Percentiles rank a stretch among this genome's conserved stretches.
phyloP scores from a whole-genome alignment of 2,329 filamentous ascomycete genomes.

The Fonsecaea pugnacius region DNA sequence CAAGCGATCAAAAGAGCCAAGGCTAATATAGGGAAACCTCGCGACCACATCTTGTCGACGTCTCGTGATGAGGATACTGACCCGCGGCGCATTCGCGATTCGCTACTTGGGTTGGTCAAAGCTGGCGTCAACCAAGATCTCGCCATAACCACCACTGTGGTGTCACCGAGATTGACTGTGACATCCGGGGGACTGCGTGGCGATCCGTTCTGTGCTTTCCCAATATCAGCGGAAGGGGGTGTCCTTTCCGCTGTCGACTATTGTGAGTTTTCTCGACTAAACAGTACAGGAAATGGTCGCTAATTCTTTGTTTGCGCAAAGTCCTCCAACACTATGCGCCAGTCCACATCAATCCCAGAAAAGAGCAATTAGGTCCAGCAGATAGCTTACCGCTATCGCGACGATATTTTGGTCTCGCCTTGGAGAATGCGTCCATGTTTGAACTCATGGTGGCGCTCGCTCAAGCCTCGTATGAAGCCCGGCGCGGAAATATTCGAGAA shows the following conservation, averaged over 20 bases:
- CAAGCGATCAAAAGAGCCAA: slow-evolving; percentile 20
- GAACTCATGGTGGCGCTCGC: slow-evolving; percentile 22
- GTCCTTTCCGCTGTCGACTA: slow-evolving; percentile 19
- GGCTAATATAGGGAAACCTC: slow-evolving; percentile 14
- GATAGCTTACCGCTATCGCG: slow-evolving; percentile 12
- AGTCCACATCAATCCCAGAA: slow-evolving; percentile 12
- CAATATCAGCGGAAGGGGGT: slow-evolving; percentile 11
- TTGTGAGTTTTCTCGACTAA: slow-evolving; percentile 4
- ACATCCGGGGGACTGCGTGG: slow-evolving; percentile 17
- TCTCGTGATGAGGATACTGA: neutral
- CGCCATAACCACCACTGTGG: neutral
- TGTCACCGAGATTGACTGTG: slow-evolving; percentile 12
- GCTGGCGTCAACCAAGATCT: neutral
- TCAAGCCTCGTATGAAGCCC: slow-evolving; percentile 3
- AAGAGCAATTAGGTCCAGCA: slow-evolving; percentile 14
- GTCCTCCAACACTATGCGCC: slow-evolving; percentile 20
- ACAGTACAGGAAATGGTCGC: neutral
- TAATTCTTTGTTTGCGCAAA: neutral
- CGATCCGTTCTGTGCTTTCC: slow-evolving; percentile 19
- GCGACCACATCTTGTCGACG: slow-evolving; percentile 1
- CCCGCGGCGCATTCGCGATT: neutral
- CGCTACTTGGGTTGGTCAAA: neutral
- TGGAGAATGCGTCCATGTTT: slow-evolving; percentile 21
- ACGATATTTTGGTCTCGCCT: slow-evolving; percentile 18
- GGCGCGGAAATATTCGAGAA: slow-evolving; percentile 1